Conservation (phyloP, 1,139 yeast species). For the Saccharomyces hybrid region DNA sequence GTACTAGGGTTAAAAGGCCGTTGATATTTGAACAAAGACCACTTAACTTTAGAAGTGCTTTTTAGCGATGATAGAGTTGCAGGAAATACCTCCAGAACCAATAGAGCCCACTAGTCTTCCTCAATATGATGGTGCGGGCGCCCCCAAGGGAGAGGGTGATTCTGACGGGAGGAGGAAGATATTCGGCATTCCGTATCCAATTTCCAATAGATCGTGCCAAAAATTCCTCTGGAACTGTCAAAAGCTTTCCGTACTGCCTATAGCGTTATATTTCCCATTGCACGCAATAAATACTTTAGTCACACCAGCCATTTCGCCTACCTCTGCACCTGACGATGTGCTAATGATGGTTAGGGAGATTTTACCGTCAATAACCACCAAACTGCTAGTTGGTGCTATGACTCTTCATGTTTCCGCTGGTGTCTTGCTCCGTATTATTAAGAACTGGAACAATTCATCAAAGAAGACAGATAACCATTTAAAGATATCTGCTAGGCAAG, state of each 20-base stretch:
- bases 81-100: conserved; percentile 18
- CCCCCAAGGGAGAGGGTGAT: conserved; percentile 1
- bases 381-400: conserved; percentile 12
- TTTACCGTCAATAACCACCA: conserved; percentile 16
- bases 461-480: neutral
- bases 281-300: conserved; percentile 23
- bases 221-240: conserved; percentile 8
- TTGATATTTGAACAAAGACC: neutral
- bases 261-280: conserved; percentile 20
- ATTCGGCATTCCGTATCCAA: conserved; percentile 3
- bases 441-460: conserved; percentile 6
- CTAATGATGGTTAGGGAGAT: conserved; percentile 22
- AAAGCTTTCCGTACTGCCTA: conserved; percentile 20
- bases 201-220: conserved; percentile 6
- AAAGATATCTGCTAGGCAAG: conserved; percentile 2
- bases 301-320: conserved; percentile 18
- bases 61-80: conserved; percentile 9
- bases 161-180: neutral
- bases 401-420: conserved; percentile 17
- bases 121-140: conserved; percentile 6
- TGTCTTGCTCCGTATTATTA: conserved; percentile 14
- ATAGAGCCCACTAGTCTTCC: conserved; percentile 8
- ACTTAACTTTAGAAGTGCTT: neutral
- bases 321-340: conserved; percentile 20
- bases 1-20: neutral